Conservation (phyloP, 2,329 filamentous ascomycete species). For the Colletotrichum destructivum region DNA sequence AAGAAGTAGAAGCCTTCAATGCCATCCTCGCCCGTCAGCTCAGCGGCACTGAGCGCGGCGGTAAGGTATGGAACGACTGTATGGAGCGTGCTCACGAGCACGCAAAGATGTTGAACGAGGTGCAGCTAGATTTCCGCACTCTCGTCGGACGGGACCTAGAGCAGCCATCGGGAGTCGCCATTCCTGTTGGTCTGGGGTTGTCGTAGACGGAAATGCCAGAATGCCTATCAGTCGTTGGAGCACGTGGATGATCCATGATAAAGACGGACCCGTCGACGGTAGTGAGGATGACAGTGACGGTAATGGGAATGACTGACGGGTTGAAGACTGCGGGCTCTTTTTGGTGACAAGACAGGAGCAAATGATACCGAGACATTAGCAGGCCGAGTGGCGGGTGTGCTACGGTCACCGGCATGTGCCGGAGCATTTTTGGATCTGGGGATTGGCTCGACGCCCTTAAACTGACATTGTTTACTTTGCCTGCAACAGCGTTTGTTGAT, state of each 20-base stretch:
- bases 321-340: background rate
- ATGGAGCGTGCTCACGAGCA: conserved; percentile 87
- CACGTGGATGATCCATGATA: background rate
- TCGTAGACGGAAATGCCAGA: conserved; percentile 42
- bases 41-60: conserved; percentile 85
- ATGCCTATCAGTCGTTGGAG: background rate
- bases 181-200: conserved; percentile 61
- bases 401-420: conserved; percentile 23
- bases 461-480: conserved; percentile 25
- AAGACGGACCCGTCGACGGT: background rate
- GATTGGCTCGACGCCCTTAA: conserved; percentile 20
- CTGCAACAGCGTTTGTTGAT: conserved; percentile 32
- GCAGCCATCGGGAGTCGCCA: conserved; percentile 45
- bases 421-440: conserved; percentile 7
- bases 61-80: conserved; percentile 85
- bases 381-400: conserved; percentile 8
- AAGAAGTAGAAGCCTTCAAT: conserved; percentile 93
- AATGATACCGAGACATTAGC: conserved; percentile 23
- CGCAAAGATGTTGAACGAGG: conserved; percentile 83
- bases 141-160: conserved; percentile 77
- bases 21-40: conserved; percentile 85
- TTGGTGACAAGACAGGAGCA: background rate
- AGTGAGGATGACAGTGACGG: background rate
- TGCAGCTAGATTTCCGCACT: conserved; percentile 90
- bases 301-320: conserved; percentile 1